Conservation (phyloP, 2,329 filamentous ascomycete genomes). For the Ophiostoma angusticollis region DNA sequence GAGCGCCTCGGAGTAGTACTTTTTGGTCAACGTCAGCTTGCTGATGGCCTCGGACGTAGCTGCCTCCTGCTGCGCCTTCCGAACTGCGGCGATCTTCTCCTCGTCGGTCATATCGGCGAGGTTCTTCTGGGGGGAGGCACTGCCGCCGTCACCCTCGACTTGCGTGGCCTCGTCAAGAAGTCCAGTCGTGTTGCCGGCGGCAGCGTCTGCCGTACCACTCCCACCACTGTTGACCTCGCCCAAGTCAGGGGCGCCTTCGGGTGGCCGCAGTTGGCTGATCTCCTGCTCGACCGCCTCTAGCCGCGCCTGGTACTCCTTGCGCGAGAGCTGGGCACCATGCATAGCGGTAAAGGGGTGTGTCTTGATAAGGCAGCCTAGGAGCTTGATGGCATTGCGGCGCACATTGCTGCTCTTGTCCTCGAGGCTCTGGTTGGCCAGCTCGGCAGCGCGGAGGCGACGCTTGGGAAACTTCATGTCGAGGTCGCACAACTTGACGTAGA, state of each 20-base stretch:
- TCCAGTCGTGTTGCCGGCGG: conserved; percentile 45
- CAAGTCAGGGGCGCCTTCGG: conserved; percentile 59
- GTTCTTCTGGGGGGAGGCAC: conserved; percentile 39
- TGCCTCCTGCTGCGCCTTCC: conserved; percentile 74
- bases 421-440: conserved; percentile 76
- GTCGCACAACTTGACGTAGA: conserved; percentile 83
- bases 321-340: conserved; percentile 74
- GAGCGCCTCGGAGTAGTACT: conserved; percentile 88
- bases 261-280: conserved; percentile 68
- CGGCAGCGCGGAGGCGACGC: conserved; percentile 72
- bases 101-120: conserved; percentile 60
- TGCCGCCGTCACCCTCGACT: conserved; percentile 31
- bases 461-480: conserved; percentile 95
- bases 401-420: conserved; percentile 99
- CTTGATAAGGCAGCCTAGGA: conserved; percentile 76
- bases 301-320: conserved; percentile 73
- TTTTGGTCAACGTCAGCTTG: conserved; percentile 73
- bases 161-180: conserved; percentile 84
- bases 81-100: conserved; percentile 57
- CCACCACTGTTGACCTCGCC: conserved; percentile 40
- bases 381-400: conserved; percentile 83
- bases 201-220: too few species aligned
- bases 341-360: conserved; percentile 90
- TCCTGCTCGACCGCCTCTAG: conserved; percentile 75
- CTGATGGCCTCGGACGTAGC: conserved; percentile 80